Base-by-base conservation (phyloP, 495 filamentous ascomycete species). In the Penicillium atrosanguineum region DNA sequence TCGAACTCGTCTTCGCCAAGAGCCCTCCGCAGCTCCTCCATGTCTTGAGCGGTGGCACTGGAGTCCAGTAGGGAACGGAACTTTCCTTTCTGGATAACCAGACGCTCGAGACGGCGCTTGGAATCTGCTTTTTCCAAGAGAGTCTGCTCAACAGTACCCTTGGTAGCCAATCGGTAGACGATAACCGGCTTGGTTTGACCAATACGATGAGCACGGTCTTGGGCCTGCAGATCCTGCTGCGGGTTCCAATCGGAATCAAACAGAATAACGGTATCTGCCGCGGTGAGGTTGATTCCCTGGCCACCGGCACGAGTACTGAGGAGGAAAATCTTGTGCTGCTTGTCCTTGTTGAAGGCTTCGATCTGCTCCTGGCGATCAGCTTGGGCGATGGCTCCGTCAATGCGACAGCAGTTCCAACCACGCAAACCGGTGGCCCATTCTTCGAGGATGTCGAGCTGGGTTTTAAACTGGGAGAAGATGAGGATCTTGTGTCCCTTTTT, bases 381-480 rank as follows among this genome's bases (percentile, higher is more conserved):
- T 49, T 94, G 89, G 7, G 87, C 79, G 25, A 97, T 87, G n/a
- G 80, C 82, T 29, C 94, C 94, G 61, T 98, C 94, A 44, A 98
- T 96, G 23, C 94, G 89, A 67, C 91, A 96, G 46, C 89, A 79
- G 15, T 83, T 78, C 90, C 90, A 96, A 7, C 72, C 69, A 6
- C 85, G 85, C 1, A 97, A 75, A 1, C 81, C 75, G 0, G 72
- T 75, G 41, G 86, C 90, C 79, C 94, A 98, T 58, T 91, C 86
- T 58, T 95, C 83, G 28, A 98, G 75, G 41, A 98, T 87, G 63
- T 97, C 91, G 5, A 98, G 83, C 61, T 95, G 91, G 3, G 85
- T 92, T 48, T 92, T 94, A 74, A 98, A 98, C 62, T 98, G 94
- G 0, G 89, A 93, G 75, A 98, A 98, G 60, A 98, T 90, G 52